phyloP scores from a whole-genome alignment of 371 early-diverging fungal species.

The Fennellomyces sp. region DNA sequence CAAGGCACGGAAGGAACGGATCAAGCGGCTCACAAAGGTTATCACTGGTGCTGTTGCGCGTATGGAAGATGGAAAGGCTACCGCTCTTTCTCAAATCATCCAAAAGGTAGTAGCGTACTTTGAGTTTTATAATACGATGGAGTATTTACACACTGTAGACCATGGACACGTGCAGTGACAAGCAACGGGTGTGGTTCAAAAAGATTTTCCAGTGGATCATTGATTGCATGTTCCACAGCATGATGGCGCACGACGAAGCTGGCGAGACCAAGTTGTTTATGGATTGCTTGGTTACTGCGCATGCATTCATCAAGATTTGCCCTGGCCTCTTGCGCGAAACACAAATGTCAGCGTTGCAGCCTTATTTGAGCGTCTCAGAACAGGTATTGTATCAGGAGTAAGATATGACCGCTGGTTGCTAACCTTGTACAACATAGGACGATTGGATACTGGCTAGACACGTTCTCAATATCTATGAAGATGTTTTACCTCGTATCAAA shows the following conservation, averaged over 20 bases:
- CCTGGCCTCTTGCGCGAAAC: conserved; percentile 40
- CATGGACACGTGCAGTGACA: conserved; percentile 35
- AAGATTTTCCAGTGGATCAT: conserved; percentile 59
- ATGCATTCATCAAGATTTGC: conserved; percentile 48
- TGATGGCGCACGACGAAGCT: conserved; percentile 59
- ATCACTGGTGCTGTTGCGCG: conserved; percentile 53
- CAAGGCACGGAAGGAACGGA: conserved; percentile 42
- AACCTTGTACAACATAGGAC: conserved; percentile 23
- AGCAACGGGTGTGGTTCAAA: conserved; percentile 32
- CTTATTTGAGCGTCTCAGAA: conserved; percentile 44
- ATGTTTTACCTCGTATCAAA: conserved; percentile 61
- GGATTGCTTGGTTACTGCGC: conserved; percentile 38
- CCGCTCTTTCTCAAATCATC: conserved; percentile 30
- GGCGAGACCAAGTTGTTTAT: conserved; percentile 32
- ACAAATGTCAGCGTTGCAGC: conserved; percentile 51
- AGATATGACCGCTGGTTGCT: too few relatives aligned
- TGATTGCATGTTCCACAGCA: conserved; percentile 56
- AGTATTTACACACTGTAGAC: too few relatives aligned
- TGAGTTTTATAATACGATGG: neutral
- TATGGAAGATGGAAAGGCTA: conserved; percentile 25
- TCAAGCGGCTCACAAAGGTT: conserved; percentile 37
- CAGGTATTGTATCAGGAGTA: too few relatives aligned
- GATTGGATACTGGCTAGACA: conserved; percentile 57
- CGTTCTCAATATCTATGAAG: conserved; percentile 59
- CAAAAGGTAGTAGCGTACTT: conserved; percentile 25